Evolutionary conservation across 2,329 filamentous ascomycete genomes (phyloP).

Genomic region (Claviceps spartinae): DNA sequence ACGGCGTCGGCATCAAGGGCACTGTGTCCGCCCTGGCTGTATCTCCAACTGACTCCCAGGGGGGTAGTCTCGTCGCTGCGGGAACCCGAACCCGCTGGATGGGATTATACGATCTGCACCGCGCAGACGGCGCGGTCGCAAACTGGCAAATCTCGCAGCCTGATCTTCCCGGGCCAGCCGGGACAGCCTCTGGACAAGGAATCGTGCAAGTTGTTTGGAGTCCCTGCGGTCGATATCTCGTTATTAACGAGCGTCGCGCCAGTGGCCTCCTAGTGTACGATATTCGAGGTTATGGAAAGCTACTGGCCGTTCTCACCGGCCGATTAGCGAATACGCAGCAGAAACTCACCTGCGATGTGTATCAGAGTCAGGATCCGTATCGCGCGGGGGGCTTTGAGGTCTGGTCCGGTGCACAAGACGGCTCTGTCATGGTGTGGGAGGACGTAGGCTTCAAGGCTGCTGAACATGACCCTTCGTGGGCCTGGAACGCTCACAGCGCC

Average conservation of each 20-base stretch:
- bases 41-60: conserved; percentile 23
- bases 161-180: conserved; percentile 24
- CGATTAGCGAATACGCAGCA: conserved; percentile 40
- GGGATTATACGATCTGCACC: conserved; percentile 47
- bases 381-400: conserved; percentile 39
- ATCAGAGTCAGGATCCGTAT: conserved; percentile 23
- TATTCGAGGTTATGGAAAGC: conserved; percentile 41
- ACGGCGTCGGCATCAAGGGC: conserved; percentile 51
- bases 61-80: conserved; percentile 36
- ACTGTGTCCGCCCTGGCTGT: conserved; percentile 42
- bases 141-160: conserved; percentile 47
- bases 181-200: conserved; percentile 44
- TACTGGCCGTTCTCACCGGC: conserved; percentile 41
- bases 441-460: conserved; percentile 36
- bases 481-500: conserved; percentile 33
- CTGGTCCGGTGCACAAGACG: conserved; percentile 45
- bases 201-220: conserved; percentile 49
- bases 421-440: conserved; percentile 45
- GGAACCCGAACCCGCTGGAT: conserved; percentile 52
- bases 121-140: conserved; percentile 38
- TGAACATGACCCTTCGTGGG: conserved; percentile 30
- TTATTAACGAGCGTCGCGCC: conserved; percentile 47
- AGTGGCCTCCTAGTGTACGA: conserved; percentile 47
- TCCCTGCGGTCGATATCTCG: conserved; percentile 46
- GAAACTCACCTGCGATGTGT: conserved; percentile 41